Base-by-base conservation (phyloP, 2,329 filamentous ascomycete genomes). In the Rutstroemia sp. region DNA sequence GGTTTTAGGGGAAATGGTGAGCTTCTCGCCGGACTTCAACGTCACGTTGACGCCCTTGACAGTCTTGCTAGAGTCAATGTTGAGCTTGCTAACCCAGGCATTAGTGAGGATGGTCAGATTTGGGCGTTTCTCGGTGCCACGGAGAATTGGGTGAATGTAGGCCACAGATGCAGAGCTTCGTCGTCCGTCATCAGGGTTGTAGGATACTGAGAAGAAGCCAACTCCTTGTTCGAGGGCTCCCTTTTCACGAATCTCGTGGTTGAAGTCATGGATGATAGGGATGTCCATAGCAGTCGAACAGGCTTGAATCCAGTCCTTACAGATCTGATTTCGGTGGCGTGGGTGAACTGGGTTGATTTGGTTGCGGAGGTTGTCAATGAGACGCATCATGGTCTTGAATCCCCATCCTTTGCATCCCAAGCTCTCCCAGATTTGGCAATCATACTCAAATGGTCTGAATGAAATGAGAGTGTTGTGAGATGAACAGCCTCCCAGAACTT, bases 391-490 rank as follows among this genome's bases (percentile, higher is more conserved):
- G 59, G 82, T 89, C 69, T 89, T 84, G 74, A 95, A 95, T 67
- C 81, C 83, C 91, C 91, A 96, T 66, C 90, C 90, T 69, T 81
- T 82, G 75, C 87, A 91, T 59, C 91, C 91, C 68, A 89, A 77
- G 34, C 81, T 81, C 67, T 92, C 86, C 91, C 91, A 96, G 65
- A 88, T 80, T 68, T 89, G 80, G 75, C 88, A 82, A 73, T 96
- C 91, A 72, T 95, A 92, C 72, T 91, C 84, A 69, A 95, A 95
- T 7, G 91, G 89, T 25, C 90, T 83, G 81, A 95, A 95, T 17
- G 88, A 94, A 72, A 96, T 95, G 66, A 95, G 78, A 19, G 91
- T 95, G 75, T 96, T 96, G 79, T 95, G 91, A 58, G 88, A 92
- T 46, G 90, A 95, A 78, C 91, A 96, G 63, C 91, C 91, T 64